Percentiles rank a stretch among this genome's conserved stretches.
Evolutionary conservation across 306 rosid genomes (phyloP).

Genomic region (Mimosa pudica): DNA sequence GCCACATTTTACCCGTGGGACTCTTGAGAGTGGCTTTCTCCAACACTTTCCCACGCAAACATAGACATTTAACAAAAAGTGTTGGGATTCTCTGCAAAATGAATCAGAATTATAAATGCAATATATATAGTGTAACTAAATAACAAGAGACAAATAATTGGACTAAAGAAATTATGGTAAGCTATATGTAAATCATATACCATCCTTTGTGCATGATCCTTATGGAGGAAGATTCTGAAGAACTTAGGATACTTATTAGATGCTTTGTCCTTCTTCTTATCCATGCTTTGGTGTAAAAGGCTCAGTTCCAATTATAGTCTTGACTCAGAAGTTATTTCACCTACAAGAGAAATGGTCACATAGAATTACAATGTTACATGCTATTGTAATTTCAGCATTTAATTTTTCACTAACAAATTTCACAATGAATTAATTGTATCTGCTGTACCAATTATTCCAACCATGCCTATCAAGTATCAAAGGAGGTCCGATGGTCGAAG

Average conservation of each 20-base stretch:
- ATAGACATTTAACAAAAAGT: neutral
- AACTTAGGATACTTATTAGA: neutral
- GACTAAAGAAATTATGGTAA: too few species aligned
- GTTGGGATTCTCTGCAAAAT: neutral
- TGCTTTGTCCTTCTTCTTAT: neutral
- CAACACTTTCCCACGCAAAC: neutral
- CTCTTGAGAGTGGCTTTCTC: neutral
- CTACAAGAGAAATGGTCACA: neutral
- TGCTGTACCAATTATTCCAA: too few species aligned
- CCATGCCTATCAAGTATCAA: too few species aligned
- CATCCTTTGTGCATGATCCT: neutral
- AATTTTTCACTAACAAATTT: too few species aligned
- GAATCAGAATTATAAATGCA: neutral
- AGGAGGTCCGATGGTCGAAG: too few species aligned
- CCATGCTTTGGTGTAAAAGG: neutral
- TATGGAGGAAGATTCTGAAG: neutral
- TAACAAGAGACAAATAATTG: too few species aligned
- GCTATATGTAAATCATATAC: neutral
- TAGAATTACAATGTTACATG: too few species aligned
- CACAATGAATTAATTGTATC: too few species aligned
- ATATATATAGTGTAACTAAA: too few species aligned
- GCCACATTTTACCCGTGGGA: neutral
- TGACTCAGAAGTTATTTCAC: neutral
- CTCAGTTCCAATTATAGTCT: neutral
- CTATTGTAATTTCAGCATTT: too few species aligned